These are phyloP conservation scores for Heterobasidion occidentale DNA, from an alignment of 1,284 basidiomycete species.

Conservation along the genomic window DNA sequence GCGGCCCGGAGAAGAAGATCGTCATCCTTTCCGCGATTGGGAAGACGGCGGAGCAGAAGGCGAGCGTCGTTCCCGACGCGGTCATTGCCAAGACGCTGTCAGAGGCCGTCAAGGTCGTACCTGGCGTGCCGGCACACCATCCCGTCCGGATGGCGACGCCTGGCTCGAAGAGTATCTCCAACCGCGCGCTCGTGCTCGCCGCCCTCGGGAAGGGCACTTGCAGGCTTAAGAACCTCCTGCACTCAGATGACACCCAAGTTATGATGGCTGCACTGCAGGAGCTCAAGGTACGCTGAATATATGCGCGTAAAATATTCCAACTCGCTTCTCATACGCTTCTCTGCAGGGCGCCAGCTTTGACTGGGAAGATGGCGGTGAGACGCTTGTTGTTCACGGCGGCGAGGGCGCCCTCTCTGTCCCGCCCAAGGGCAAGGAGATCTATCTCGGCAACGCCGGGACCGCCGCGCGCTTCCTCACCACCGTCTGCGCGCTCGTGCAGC, in stretches of 20 bases:
- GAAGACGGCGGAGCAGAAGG: constrained; percentile 87
- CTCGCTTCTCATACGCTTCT: not conserved
- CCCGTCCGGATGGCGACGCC: constrained; percentile 87
- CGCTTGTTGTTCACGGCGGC: constrained; percentile 87
- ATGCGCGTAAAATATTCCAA: not conserved
- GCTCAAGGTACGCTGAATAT: constrained; percentile 54
- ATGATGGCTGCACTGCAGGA: constrained; percentile 95
- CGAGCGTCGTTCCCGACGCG: constrained; percentile 77
- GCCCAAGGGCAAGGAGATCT: constrained; percentile 77
- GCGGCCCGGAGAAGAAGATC: constrained; percentile 85
- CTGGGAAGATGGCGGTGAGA: constrained; percentile 94
- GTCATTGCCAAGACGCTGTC: constrained; percentile 78
- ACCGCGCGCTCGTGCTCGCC: constrained; percentile 90
- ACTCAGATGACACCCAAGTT: constrained; percentile 97
- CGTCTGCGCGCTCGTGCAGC: constrained; percentile 81
- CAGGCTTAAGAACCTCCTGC: constrained; percentile 83
- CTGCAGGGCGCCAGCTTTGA: constrained; percentile 75
- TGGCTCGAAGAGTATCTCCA: constrained; percentile 96
- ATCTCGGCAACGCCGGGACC: constrained; percentile 96
- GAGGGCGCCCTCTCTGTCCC: constrained; percentile 78
- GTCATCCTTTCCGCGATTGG: constrained; percentile 91
- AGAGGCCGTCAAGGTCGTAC: constrained; percentile 68
- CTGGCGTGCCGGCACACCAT: constrained; percentile 57
- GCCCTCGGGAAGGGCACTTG: constrained; percentile 88
- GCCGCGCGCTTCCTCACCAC: constrained; percentile 97